These are phyloP conservation scores for Xylaria sp. DNA, from an alignment of 2,329 filamentous ascomycete species.

Conservation along the genomic window DNA sequence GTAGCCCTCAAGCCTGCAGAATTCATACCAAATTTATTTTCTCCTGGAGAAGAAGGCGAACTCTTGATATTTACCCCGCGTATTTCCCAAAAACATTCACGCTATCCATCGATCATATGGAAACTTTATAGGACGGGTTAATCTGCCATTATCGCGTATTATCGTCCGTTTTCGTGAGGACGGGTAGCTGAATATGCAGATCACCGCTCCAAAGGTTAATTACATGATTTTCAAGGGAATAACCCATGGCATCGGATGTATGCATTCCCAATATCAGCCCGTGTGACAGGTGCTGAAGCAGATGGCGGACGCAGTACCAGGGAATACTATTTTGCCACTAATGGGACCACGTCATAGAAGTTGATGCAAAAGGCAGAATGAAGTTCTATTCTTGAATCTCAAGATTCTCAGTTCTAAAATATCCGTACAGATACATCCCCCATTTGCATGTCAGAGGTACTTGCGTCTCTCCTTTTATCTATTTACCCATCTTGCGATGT, in stretches of 20 bases:
- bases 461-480: conserved; percentile 1
- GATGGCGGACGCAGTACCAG: background rate
- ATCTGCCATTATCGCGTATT: no score
- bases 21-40: no score
- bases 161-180: no score
- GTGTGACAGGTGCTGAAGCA: background rate
- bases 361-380: background rate
- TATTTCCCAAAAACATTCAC: background rate
- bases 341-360: background rate
- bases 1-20: background rate
- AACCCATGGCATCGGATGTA: no score
- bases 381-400: background rate
- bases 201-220: no score
- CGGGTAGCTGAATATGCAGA: no score
- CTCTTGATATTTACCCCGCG: background rate
- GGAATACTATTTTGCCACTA: background rate
- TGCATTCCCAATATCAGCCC: no score
- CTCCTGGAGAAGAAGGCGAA: background rate
- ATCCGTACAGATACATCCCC: background rate
- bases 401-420: background rate
- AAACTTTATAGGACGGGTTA: background rate
- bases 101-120: background rate
- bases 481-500: background rate
- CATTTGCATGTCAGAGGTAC: no score
- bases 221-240: no score